Percentiles rank a stretch among this genome's conserved stretches.
These are phyloP conservation scores for Wickerhamomyces pijperi DNA, from an alignment of 805 yeast species.

Conservation along the genomic window DNA sequence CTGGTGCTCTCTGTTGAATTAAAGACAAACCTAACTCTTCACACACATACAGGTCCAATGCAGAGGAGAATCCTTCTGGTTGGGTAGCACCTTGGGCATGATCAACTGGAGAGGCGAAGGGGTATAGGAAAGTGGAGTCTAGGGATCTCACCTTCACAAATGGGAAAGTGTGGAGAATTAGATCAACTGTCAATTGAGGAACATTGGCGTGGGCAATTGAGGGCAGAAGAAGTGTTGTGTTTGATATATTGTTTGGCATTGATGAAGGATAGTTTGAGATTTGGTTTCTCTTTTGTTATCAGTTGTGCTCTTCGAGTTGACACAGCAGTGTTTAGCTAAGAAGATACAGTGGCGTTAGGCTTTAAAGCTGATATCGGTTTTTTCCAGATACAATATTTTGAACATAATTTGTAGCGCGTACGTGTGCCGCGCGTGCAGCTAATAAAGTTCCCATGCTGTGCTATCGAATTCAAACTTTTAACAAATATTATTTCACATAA, in stretches of 20 bases:
- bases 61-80: constrained; percentile 29
- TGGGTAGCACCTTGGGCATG: constrained; percentile 15
- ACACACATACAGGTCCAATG: constrained; percentile 53
- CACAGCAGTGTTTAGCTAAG: too few relatives aligned
- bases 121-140: constrained; percentile 55
- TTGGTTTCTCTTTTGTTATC: too few relatives aligned
- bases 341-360: too few relatives aligned
- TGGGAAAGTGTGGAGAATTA: constrained; percentile 53
- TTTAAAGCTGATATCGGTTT: too few relatives aligned
- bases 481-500: too few relatives aligned
- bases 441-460: too few relatives aligned
- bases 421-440: too few relatives aligned
- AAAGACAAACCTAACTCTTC: constrained; percentile 32
- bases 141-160: constrained; percentile 44
- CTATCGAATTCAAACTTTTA: too few relatives aligned
- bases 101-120: constrained; percentile 78
- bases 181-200: constrained; percentile 73
- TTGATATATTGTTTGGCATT: constrained; percentile 9
- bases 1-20: constrained; percentile 79
- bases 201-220: constrained; percentile 81
- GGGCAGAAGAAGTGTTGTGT: constrained; percentile 54
- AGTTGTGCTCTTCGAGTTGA: too few relatives aligned
- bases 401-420: too few relatives aligned
- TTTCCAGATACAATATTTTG: too few relatives aligned
- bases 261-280: too few relatives aligned